These are phyloP conservation scores for Aulographum hederae DNA, from an alignment of 2,329 filamentous ascomycete genomes.

Conservation along the genomic window DNA sequence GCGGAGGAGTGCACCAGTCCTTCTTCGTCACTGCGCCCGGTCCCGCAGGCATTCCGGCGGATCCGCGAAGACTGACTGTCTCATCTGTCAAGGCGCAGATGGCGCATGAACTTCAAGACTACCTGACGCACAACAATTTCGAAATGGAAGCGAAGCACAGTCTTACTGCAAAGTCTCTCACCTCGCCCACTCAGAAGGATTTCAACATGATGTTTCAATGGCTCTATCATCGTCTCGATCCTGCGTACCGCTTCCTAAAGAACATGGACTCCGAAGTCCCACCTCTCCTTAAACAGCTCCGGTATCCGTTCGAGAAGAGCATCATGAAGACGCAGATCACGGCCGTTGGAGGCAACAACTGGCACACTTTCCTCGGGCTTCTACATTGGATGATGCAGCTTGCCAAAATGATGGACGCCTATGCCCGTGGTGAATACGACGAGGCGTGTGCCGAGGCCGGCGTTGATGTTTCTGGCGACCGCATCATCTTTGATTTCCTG, in stretches of 20 bases:
- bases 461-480: conserved; percentile 72
- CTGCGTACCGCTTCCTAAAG: conserved; percentile 75
- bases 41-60: conserved; percentile 63
- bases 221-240: conserved; percentile 91
- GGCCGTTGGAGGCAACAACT: conserved; percentile 91
- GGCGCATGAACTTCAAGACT: conserved; percentile 78
- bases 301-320: conserved; percentile 86
- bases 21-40: conserved; percentile 84
- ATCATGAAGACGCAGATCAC: conserved; percentile 94
- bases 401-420: conserved; percentile 81
- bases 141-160: conserved; percentile 96
- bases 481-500: conserved; percentile 87
- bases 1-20: conserved; percentile 49
- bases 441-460: conserved; percentile 78
- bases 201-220: conserved; percentile 98
- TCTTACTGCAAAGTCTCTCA: conserved; percentile 77
- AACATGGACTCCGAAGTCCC: conserved; percentile 91
- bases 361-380: conserved; percentile 83
- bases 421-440: conserved; percentile 61
- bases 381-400: conserved; percentile 99
- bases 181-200: conserved; percentile 92
- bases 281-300: conserved; percentile 75
- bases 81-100: conserved; percentile 64
- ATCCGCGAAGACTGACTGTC: conserved; percentile 75
- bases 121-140: conserved; percentile 83